These are phyloP conservation scores for Pythium phragmiticola DNA, from an alignment of 352 stramenopile genomes.

Conservation along the genomic window DNA sequence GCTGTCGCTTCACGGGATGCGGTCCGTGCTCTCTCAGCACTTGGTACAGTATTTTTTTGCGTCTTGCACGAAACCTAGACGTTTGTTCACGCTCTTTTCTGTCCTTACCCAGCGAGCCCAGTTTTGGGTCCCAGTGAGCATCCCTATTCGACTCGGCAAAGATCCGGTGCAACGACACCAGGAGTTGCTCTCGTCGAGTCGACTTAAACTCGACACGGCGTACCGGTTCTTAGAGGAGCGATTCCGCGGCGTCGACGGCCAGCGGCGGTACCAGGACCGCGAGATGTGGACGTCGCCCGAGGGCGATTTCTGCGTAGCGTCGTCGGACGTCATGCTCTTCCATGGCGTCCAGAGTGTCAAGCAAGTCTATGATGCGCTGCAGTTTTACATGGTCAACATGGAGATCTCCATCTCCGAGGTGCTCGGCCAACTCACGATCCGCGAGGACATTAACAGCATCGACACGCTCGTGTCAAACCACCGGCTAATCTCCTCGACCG, in stretches of 20 bases:
- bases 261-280: background rate
- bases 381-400: constrained; percentile 47
- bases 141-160: constrained; percentile 4
- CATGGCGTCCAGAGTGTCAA: constrained; percentile 37
- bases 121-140: constrained; percentile 7
- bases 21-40: constrained; percentile 11
- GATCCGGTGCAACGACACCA: constrained; percentile 3
- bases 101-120: background rate
- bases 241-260: background rate
- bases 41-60: constrained; percentile 2
- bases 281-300: constrained; percentile 2
- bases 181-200: constrained; percentile 3
- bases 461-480: constrained; percentile 36
- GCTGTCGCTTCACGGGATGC: constrained; percentile 4
- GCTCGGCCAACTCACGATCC: constrained; percentile 44
- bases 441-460: constrained; percentile 47
- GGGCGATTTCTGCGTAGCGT: constrained; percentile 13
- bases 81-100: background rate
- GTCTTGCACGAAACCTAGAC: background rate
- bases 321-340: constrained; percentile 42
- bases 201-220: constrained; percentile 6
- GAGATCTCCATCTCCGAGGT: constrained; percentile 58
- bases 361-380: constrained; percentile 47
- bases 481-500: constrained; percentile 37
- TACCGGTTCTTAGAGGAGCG: constrained; percentile 8